Conservation (phyloP, 257 asterid genomes). For the Solanum okadae region DNA sequence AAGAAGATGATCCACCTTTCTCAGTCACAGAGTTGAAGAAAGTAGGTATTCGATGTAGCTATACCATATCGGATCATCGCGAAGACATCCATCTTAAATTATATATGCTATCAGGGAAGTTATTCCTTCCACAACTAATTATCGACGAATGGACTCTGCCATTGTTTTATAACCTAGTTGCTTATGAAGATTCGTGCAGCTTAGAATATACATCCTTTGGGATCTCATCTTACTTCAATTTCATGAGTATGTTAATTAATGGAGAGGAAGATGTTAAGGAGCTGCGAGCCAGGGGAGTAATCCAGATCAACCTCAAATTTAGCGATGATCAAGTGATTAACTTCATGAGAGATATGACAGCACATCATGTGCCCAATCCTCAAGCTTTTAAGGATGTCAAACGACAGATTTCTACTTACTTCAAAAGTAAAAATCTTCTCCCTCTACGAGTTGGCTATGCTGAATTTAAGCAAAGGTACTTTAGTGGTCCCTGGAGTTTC, state of each 20-base stretch:
- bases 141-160: rapidly evolving
- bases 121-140: not conserved
- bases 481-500: not conserved
- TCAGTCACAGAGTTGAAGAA: not conserved
- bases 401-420: not conserved
- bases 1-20: not conserved
- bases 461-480: not conserved
- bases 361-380: not conserved
- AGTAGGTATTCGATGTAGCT: not conserved
- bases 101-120: not conserved
- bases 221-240: not conserved
- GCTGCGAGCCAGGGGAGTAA: not conserved
- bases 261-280: not conserved
- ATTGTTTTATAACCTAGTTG: not conserved
- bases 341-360: not conserved
- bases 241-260: not conserved
- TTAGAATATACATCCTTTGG: not conserved
- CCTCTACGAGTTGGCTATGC: not conserved
- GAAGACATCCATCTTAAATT: not conserved
- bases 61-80: not conserved
- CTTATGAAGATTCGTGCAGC: not conserved
- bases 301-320: rapidly evolving
- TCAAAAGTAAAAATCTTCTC: not conserved
- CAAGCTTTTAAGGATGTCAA: not conserved
- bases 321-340: not conserved